These are phyloP conservation scores for Lignosus rhinocerotis DNA, from an alignment of 1,284 basidiomycete species.

Conservation along the genomic window DNA sequence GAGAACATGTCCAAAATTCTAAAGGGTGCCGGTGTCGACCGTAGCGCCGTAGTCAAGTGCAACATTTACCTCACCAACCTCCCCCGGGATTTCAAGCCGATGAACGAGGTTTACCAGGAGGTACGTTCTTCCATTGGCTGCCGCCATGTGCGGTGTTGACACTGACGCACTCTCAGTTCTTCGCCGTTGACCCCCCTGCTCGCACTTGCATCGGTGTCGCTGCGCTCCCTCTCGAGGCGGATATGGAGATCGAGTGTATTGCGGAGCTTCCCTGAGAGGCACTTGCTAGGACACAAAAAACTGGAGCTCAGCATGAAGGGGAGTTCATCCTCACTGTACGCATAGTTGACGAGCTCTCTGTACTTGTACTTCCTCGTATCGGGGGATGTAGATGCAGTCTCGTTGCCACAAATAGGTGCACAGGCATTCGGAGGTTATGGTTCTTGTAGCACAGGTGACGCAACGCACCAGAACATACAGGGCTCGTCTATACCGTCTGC, in stretches of 20 bases:
- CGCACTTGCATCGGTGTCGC: slow-evolving; percentile 68
- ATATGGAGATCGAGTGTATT: slow-evolving; percentile 68
- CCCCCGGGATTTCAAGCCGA: slow-evolving; percentile 46
- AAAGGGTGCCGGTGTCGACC: slow-evolving; percentile 57
- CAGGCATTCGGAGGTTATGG: too few relatives aligned
- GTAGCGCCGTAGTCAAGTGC: slow-evolving; percentile 61
- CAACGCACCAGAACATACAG: not conserved
- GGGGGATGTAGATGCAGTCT: not conserved
- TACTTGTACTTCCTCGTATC: not conserved
- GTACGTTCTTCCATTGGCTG: slow-evolving; percentile 30
- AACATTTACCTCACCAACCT: slow-evolving; percentile 61
- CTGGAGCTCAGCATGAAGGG: not conserved
- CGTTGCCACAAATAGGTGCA: not conserved
- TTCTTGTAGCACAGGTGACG: too few relatives aligned
- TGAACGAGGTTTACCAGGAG: slow-evolving; percentile 56
- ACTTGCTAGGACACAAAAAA: not conserved
- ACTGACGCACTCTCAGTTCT: slow-evolving; percentile 44
- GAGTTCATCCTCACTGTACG: not conserved
- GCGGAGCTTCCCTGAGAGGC: slow-evolving; percentile 42
- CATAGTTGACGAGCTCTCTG: not conserved
- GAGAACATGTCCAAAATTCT: slow-evolving; percentile 60
- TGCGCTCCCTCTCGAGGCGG: slow-evolving; percentile 57
- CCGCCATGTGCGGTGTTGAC: not conserved
- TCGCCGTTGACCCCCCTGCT: slow-evolving; percentile 49
- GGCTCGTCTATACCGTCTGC: not conserved